These are phyloP conservation scores for Myriosclerotinia duriaeana DNA, from an alignment of 2,329 filamentous ascomycete species.

Conservation along the genomic window DNA sequence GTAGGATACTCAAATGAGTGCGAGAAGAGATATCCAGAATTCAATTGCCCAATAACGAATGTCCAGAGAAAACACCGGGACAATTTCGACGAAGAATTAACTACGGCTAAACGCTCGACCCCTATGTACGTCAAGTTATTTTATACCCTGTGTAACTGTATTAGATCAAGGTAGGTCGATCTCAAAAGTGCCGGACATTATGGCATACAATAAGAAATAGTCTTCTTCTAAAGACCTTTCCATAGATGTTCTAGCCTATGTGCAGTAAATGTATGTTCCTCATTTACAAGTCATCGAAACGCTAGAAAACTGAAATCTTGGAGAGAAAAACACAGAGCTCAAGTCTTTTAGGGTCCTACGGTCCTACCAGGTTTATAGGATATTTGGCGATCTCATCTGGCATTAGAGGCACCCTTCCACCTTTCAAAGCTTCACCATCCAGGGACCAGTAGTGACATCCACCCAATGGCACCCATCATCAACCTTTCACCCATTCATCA, in stretches of 20 bases:
- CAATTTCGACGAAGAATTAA: background rate
- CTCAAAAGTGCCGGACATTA: too few relatives aligned
- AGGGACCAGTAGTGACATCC: too few relatives aligned
- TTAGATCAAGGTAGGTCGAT: background rate
- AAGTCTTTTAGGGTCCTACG: constrained; percentile 4
- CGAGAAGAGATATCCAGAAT: background rate
- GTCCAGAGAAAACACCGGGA: background rate
- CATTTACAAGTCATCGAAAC: background rate
- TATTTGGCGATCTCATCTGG: background rate
- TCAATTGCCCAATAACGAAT: background rate
- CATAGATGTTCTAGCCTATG: background rate
- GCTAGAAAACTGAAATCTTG: background rate
- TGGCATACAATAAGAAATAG: background rate
- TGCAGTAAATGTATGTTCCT: background rate
- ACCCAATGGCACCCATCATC: too few relatives aligned
- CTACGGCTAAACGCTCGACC: background rate
- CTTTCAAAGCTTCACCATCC: background rate
- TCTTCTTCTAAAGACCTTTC: background rate
- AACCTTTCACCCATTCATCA: too few relatives aligned
- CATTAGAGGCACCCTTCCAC: background rate
- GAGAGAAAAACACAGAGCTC: constrained; percentile 7
- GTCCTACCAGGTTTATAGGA: background rate
- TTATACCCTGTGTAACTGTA: background rate
- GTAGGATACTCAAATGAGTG: constrained; percentile 2
- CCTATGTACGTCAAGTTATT: background rate